Conservation (phyloP, 2,329 filamentous ascomycete species). For the Stenocarpella maydis region DNA sequence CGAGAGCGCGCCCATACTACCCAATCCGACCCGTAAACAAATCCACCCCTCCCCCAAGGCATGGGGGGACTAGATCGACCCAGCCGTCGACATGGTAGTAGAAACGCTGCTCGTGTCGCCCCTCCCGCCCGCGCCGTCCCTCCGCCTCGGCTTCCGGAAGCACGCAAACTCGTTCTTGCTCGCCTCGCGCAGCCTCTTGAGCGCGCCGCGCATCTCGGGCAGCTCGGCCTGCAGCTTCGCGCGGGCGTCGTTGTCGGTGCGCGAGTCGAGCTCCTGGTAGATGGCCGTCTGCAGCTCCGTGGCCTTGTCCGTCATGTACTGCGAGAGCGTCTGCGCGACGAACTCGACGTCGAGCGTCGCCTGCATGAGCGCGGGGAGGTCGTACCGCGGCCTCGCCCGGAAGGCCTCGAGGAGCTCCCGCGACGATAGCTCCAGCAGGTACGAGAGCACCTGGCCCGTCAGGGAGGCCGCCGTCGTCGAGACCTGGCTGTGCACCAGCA, state of each 20-base stretch:
- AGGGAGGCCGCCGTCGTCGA: slow-evolving; percentile 80
- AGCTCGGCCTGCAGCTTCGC: slow-evolving; percentile 84
- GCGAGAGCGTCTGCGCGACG: slow-evolving; percentile 88
- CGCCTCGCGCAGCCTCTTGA: slow-evolving; percentile 84
- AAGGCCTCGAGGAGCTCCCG: slow-evolving; percentile 85
- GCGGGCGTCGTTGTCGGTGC: slow-evolving; percentile 88
- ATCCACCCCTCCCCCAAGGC: too few species aligned
- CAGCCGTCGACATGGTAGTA: slow-evolving; percentile 28
- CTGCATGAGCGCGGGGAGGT: slow-evolving; percentile 88
- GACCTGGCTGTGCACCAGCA: slow-evolving; percentile 91
- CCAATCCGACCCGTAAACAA: background rate
- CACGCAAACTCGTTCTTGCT: slow-evolving; percentile 90
- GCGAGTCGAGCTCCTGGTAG: slow-evolving; percentile 87
- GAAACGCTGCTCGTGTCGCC: slow-evolving; percentile 30
- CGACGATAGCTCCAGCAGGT: slow-evolving; percentile 84
- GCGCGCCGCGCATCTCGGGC: slow-evolving; percentile 84
- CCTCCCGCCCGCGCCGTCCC: slow-evolving; percentile 1
- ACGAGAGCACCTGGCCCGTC: slow-evolving; percentile 82
- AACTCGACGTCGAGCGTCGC: slow-evolving; percentile 98
- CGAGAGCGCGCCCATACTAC: too few species aligned
- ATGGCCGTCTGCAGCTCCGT: slow-evolving; percentile 86
- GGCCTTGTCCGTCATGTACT: slow-evolving; percentile 87
- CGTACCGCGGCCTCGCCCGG: slow-evolving; percentile 71
- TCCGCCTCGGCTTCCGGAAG: slow-evolving; percentile 70
- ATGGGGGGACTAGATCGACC: slow-evolving; percentile 12